Percentiles rank a stretch among this genome's conserved stretches.
Conservation (phyloP, 108 stramenopile genomes). For the Skeletonema tropicum region DNA sequence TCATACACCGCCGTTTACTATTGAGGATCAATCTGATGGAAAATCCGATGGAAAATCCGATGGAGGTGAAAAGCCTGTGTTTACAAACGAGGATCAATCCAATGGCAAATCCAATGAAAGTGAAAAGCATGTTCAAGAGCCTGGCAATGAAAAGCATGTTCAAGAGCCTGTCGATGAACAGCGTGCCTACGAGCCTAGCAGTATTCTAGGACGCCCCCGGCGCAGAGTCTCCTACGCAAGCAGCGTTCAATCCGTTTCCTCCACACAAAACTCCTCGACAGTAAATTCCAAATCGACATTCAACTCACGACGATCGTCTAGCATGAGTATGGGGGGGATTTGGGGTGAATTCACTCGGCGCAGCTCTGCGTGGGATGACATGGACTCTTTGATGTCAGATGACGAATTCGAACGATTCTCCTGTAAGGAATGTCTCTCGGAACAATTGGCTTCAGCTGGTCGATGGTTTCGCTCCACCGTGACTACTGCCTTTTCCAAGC, state of each 20-base stretch:
- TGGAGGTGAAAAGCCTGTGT: background rate
- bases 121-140: no score
- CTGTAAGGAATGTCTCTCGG: background rate
- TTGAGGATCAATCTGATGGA: background rate
- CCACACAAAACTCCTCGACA: background rate
- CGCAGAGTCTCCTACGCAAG: constrained; percentile 16
- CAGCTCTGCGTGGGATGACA: constrained; percentile 8
- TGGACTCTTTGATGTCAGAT: constrained; percentile 7
- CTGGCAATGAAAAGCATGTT: no score
- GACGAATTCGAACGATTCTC: constrained; percentile 10
- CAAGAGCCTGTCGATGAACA: background rate
- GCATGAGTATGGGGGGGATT: background rate
- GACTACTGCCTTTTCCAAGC: constrained; percentile 30
- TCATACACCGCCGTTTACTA: background rate
- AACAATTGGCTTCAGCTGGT: background rate
- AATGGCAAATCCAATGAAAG: no score
- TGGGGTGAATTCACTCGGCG: constrained; percentile 4
- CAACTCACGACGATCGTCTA: background rate
- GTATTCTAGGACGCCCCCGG: background rate
- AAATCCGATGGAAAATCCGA: background rate
- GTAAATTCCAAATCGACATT: background rate
- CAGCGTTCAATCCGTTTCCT: background rate
- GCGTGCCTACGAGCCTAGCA: no score
- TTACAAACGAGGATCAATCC: no score
- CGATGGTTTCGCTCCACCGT: constrained; percentile 27